A percentile compares a stretch with the other conserved stretches of the same genome.
These are phyloP conservation scores for Ganoderma lingzhi DNA, from an alignment of 1,284 basidiomycete species.

Conservation along the genomic window DNA sequence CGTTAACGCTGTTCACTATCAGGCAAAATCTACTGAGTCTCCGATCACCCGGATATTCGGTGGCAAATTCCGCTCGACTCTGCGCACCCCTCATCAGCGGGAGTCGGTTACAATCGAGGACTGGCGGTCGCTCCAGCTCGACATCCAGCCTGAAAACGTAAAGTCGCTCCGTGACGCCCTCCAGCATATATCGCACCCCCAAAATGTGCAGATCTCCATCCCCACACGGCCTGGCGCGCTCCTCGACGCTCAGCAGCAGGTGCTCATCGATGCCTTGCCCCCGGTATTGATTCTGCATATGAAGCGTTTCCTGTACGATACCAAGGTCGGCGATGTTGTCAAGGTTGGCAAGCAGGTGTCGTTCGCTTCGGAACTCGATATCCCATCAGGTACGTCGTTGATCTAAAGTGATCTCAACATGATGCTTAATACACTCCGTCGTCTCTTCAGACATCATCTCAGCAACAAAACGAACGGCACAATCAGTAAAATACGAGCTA, in stretches of 20 bases:
- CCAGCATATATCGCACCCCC: constrained; percentile 80
- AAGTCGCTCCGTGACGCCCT: constrained; percentile 88
- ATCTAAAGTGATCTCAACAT: background rate
- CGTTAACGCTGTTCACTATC: constrained; percentile 1
- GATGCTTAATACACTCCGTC: background rate
- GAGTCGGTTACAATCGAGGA: constrained; percentile 94
- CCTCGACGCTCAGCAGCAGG: constrained; percentile 88
- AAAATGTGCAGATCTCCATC: constrained; percentile 80
- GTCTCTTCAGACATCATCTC: constrained; percentile 68
- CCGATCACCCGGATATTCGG: constrained; percentile 94
- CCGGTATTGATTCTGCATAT: constrained; percentile 91
- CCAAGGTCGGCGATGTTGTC: constrained; percentile 78
- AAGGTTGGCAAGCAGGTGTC: constrained; percentile 88
- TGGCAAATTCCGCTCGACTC: constrained; percentile 90
- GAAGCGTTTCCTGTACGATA: constrained; percentile 94
- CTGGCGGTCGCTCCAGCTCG: constrained; percentile 89
- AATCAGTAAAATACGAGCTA: constrained; percentile 77
- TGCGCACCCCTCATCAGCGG: constrained; percentile 83
- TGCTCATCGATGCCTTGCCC: constrained; percentile 88
- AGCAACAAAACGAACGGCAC: constrained; percentile 56
- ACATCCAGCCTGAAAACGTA: constrained; percentile 87
- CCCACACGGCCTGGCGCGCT: constrained; percentile 64
- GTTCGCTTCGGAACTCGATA: constrained; percentile 82
- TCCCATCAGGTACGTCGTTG: constrained; percentile 67
- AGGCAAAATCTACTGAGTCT: constrained; percentile 86